These are phyloP conservation scores for Tricholoma sp. DNA, from an alignment of 768 basidiomycete genomes.

Conservation along the genomic window DNA sequence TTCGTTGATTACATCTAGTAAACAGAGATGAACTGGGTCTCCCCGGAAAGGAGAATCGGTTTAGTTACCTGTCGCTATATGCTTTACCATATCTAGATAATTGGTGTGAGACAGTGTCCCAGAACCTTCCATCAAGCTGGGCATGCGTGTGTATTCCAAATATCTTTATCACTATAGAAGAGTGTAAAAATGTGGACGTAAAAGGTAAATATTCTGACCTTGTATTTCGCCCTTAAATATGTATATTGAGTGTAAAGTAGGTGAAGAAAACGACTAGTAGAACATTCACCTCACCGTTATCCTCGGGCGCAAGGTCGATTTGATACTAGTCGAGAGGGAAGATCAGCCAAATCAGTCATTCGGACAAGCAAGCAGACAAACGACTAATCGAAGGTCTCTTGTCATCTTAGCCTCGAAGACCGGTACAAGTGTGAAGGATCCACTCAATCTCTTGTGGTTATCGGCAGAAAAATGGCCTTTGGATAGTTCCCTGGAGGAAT, in stretches of 20 bases:
- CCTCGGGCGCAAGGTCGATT: conserved; percentile 11
- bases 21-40: not conserved
- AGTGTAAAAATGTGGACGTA: not conserved
- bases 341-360: not conserved
- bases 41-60: not conserved
- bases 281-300: conserved; percentile 4
- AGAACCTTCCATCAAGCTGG: not conserved
- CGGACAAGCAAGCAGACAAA: not conserved
- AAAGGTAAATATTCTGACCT: not conserved
- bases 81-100: conserved; percentile 26
- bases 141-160: conserved; percentile 8
- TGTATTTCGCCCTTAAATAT: conserved; percentile 9
- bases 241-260: not conserved
- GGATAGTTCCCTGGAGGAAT: conserved; percentile 54
- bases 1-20: conserved; percentile 42
- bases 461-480: conserved; percentile 16
- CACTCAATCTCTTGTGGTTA: conserved; percentile 11
- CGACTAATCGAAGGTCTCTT: conserved; percentile 10
- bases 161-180: conserved; percentile 7
- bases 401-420: conserved; percentile 15
- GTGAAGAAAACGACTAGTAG: not conserved
- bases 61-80: conserved; percentile 44
- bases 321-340: conserved; percentile 7
- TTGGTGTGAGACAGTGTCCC: not conserved
- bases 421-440: conserved; percentile 8